Evolutionary conservation across 2,329 filamentous ascomycete genomes (phyloP).

Genomic region (Cladobotryum protrusum): DNA sequence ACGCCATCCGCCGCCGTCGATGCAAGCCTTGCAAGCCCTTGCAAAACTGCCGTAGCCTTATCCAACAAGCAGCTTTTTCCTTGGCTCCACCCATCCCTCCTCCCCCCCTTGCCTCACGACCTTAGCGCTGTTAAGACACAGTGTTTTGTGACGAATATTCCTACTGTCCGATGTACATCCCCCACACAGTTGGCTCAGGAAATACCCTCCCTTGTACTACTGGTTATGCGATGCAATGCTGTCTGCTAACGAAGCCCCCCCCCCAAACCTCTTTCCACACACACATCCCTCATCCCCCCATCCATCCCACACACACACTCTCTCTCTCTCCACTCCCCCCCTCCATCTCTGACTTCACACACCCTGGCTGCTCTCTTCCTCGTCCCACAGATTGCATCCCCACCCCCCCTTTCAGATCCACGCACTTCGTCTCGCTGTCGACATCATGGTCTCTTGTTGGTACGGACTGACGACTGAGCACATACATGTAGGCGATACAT

Average conservation of each 20-base stretch:
- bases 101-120: no score
- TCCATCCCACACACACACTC: conserved; percentile 1
- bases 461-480: not conserved
- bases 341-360: not conserved
- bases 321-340: conserved; percentile 6
- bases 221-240: not conserved
- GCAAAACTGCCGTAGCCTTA: conserved; percentile 13
- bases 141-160: not conserved
- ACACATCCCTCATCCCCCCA: not conserved
- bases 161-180: not conserved
- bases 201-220: conserved; percentile 3
- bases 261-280: not conserved
- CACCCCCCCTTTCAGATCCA: conserved; percentile 14
- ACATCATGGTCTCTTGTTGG: conserved; percentile 11
- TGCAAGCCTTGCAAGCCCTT: conserved; percentile 4
- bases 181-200: conserved; percentile 2
- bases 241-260: not conserved
- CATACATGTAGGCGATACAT: not conserved
- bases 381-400: conserved; percentile 13
- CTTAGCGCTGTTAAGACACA: not conserved
- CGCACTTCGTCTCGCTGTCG: conserved; percentile 9
- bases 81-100: not conserved
- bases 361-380: conserved; percentile 6
- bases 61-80: conserved; percentile 9
- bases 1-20: not conserved